These are phyloP conservation scores for Hypoxylon sp. DNA, from an alignment of 2,329 filamentous ascomycete species.

Conservation along the genomic window DNA sequence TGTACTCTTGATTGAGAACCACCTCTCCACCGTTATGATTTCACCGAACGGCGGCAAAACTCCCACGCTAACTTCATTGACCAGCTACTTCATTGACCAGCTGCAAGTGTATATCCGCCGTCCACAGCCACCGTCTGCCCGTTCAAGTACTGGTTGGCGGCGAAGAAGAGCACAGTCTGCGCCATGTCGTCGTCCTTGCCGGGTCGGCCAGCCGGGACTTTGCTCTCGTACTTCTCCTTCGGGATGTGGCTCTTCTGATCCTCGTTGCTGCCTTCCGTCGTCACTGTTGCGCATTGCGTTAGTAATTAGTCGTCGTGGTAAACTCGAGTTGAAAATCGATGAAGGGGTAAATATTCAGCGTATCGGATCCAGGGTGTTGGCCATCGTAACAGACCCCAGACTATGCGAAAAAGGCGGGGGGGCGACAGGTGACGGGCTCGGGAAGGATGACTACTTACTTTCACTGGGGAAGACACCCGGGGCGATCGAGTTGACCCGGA, in stretches of 20 bases:
- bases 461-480: conserved; percentile 79
- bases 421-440: too few relatives aligned
- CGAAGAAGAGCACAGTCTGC: conserved; percentile 70
- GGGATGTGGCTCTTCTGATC: conserved; percentile 70
- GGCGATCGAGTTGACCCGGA: conserved; percentile 79
- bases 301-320: not conserved
- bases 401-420: not conserved
- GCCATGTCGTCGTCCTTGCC: conserved; percentile 79
- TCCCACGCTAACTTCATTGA: conserved; percentile 44
- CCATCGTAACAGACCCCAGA: too few relatives aligned
- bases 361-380: too few relatives aligned
- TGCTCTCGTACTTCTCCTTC: conserved; percentile 67
- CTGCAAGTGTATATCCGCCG: conserved; percentile 58
- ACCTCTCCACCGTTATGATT: too few relatives aligned
- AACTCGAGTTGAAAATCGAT: too few relatives aligned
- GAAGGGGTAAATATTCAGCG: too few relatives aligned
- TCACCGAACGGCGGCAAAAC: too few relatives aligned
- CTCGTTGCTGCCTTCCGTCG: conserved; percentile 61
- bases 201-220: conserved; percentile 75
- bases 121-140: conserved; percentile 60
- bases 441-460: conserved; percentile 53
- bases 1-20: not conserved
- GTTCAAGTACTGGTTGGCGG: conserved; percentile 59
- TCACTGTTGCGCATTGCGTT: conserved; percentile 59
- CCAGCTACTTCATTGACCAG: conserved; percentile 55